phyloP scores from a whole-genome alignment of 768 basidiomycete genomes.

The Lactifluus echinatus region DNA sequence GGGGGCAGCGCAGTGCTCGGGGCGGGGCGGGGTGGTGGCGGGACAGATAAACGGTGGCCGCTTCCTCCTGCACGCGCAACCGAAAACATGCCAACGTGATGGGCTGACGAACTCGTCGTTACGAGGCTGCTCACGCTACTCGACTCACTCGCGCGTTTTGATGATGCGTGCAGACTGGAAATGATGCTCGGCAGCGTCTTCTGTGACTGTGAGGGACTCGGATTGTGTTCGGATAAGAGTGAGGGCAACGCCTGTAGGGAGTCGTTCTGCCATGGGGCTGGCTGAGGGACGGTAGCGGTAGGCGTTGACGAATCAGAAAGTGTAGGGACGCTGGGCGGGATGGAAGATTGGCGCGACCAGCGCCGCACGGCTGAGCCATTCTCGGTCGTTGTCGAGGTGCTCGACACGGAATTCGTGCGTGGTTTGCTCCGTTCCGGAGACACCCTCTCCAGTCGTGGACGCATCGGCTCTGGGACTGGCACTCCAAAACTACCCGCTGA shows the following conservation, averaged over 20 bases:
- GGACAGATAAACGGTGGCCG: slow-evolving; percentile 51
- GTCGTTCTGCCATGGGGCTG: slow-evolving; percentile 14
- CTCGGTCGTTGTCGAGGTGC: slow-evolving; percentile 7
- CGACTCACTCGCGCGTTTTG: slow-evolving; percentile 27
- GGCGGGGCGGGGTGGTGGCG: slow-evolving; percentile 64
- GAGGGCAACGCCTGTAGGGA: slow-evolving; percentile 20
- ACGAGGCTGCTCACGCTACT: slow-evolving; percentile 35
- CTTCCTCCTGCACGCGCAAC: slow-evolving; percentile 22
- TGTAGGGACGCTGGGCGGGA: slow-evolving; percentile 47
- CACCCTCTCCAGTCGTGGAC: slow-evolving; percentile 10
- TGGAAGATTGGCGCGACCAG: slow-evolving; percentile 28
- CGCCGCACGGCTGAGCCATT: slow-evolving; percentile 24
- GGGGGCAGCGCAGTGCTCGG: slow-evolving; percentile 65
- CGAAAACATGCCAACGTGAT: slow-evolving; percentile 25
- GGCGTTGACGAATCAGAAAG: slow-evolving; percentile 54
- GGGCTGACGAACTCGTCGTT: slow-evolving; percentile 27
- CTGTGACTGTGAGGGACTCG: slow-evolving; percentile 27
- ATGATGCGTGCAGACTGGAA: slow-evolving; percentile 11
- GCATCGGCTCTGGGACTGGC: slow-evolving; percentile 1
- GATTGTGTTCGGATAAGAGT: slow-evolving; percentile 12
- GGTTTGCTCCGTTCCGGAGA: slow-evolving; percentile 20
- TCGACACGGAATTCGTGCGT: slow-evolving; percentile 16
- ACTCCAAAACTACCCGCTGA: slow-evolving; percentile 32
- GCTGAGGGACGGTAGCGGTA: slow-evolving; percentile 26
- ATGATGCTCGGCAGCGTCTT: slow-evolving; percentile 14